phyloP scores from a whole-genome alignment of 2,329 filamentous ascomycete genomes.

The Monilinia fructicola region DNA sequence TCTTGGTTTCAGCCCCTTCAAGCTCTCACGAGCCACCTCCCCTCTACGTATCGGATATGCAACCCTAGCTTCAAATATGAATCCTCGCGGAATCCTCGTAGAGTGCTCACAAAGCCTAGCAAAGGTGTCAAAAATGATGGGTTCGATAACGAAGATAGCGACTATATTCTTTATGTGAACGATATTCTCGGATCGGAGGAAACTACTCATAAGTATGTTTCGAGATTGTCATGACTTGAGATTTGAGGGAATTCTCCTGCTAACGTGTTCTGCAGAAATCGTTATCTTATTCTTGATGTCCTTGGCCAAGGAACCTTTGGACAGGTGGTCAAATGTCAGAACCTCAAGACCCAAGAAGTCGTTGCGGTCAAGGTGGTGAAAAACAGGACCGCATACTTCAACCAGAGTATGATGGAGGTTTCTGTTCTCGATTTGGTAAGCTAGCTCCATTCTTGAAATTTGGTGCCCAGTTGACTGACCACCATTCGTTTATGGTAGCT shows the following conservation, averaged over 20 bases:
- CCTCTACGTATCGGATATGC: conserved; percentile 95
- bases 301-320: conserved; percentile 97
- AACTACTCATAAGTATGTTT: conserved; percentile 85
- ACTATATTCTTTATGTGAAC: conserved; percentile 99
- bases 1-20: conserved; percentile 70
- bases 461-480: conserved; percentile 25
- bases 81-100: conserved; percentile 90
- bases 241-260: conserved; percentile 29
- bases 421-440: conserved; percentile 90
- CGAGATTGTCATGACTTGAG: conserved; percentile 32
- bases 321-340: conserved; percentile 98
- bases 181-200: conserved; percentile 98
- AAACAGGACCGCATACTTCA: conserved; percentile 98
- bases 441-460: conserved; percentile 41
- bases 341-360: conserved; percentile 96
- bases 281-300: conserved; percentile 95
- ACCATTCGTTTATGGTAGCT: conserved; percentile 53
- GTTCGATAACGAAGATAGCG: conserved; percentile 98
- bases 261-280: conserved; percentile 60
- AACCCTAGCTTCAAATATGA: conserved; percentile 99
- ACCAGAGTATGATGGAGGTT: conserved; percentile 99
- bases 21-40: conserved; percentile 89
- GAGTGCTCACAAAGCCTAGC: conserved; percentile 96
- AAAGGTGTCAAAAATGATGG: conserved; percentile 98
- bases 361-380: conserved; percentile 99